Evolutionary conservation across 2,329 filamentous ascomycete genomes (phyloP), one percentile per base, ranked within the genome.

Genomic region (Xylaria arbuscula): DNA sequence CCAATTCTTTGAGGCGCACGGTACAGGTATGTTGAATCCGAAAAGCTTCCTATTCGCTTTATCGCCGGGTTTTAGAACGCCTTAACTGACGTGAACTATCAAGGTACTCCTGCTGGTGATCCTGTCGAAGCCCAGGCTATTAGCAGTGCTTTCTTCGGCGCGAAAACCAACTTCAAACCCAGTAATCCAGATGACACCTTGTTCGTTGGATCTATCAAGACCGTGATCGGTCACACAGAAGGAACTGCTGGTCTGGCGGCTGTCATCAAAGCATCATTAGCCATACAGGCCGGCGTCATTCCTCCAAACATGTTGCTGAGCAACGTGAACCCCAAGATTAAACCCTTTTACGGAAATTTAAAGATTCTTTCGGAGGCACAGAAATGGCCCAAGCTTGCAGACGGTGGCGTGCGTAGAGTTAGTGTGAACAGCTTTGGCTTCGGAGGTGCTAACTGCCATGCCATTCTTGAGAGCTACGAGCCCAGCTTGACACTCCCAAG

Each of bases 1-100:
- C 1, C 76, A 78, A 34, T 78, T 70, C 56, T 78, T 78, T 48
- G 74, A 78, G 36, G 76, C 75, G 0, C 76, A 78, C 24, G 76
- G 76, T 19, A 48, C 45, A 48, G 19, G 42, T 28, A 28, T 28
- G 28, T 28, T 28, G 28, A 28, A 28, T 28, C 3, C 28, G 28
- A 28, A 36, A 36, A 2, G 11, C 2, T 38, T 17, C 4, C 17
- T 38, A 38, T 36, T 55, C 36, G 11, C 9, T 38, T 38, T 38
- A 9, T n/a, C n/a, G 8, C 36, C 36, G 36, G 11, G 11, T 38
- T 38, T 10, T 13, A 38, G 36, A 38, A 10, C 8, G 36, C 36
- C 36, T 38, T 13, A 1, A 77, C 75, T 1, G 76, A 76, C 28
- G 28, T 5, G 28, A 28, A 28, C 28, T 28, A 28, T 28, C 28